These are phyloP conservation scores for Penicillium canariense DNA, from an alignment of 495 filamentous ascomycete species.

Conservation along the genomic window DNA sequence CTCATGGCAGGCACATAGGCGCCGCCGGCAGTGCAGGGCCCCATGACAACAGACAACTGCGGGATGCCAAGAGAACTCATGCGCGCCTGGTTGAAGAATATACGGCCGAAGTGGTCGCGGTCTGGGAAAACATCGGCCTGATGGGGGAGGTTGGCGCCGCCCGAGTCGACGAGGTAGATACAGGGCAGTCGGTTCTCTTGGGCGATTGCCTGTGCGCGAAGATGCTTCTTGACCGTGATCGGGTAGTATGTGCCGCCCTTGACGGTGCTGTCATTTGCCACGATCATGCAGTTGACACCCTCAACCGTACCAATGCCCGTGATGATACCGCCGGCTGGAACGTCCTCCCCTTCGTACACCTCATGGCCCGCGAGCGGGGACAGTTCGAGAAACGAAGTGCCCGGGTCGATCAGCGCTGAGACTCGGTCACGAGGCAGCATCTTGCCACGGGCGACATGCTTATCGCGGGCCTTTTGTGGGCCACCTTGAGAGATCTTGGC, in stretches of 20 bases:
- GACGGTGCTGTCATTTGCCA: conserved; percentile 96
- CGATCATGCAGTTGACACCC: conserved; percentile 89
- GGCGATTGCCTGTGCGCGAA: conserved; percentile 88
- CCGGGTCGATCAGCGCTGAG: conserved; percentile 81
- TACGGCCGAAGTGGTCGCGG: conserved; percentile 90
- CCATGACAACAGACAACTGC: conserved; percentile 95
- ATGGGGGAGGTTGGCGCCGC: conserved; percentile 92
- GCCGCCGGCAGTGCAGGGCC: conserved; percentile 92
- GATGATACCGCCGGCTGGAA: conserved; percentile 85
- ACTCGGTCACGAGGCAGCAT: conserved; percentile 93
- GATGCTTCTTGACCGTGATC: conserved; percentile 96
- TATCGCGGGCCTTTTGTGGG: conserved; percentile 77
- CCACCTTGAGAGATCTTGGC: conserved; percentile 71
- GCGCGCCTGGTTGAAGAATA: conserved; percentile 98
- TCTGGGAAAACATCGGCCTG: conserved; percentile 98
- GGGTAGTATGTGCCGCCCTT: conserved; percentile 99
- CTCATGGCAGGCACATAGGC: conserved; percentile 98
- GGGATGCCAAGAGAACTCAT: conserved; percentile 80
- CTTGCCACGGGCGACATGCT: conserved; percentile 84
- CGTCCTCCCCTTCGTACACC: conserved; percentile 83
- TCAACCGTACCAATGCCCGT: conserved; percentile 89
- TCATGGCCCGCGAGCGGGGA: conserved; percentile 83
- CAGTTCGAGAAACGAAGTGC: conserved; percentile 87
- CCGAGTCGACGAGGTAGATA: conserved; percentile 95
- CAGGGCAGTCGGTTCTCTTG: conserved; percentile 84